Evolutionary conservation across 2,329 filamentous ascomycete species (phyloP), one percentile per base, ranked within the genome.

Genomic region (Diaporthe sp.): DNA sequence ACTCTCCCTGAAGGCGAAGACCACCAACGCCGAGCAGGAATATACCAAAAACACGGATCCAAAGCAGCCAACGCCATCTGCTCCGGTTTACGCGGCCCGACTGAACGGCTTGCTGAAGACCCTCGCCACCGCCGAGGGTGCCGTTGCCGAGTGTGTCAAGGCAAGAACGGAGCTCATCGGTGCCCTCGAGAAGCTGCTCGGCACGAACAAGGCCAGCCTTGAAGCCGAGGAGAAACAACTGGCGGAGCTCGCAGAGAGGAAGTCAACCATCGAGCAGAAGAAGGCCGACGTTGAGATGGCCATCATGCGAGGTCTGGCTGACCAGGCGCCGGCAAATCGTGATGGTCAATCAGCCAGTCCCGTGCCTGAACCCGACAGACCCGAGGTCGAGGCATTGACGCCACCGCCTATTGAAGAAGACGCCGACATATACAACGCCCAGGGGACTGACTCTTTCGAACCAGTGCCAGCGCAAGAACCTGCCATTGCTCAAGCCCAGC

Each of bases 51-150:
- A 97, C 80, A 94, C 92, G 72, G 94, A 95, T 78, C 90, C 95
- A 0, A 87, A 88, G 38, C 89, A 89, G 0, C 87, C 90, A 1
- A 86, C 93, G 2, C 95, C 96, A 0, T 93, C 95, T 0, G 93
- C 96, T 0, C 96, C 97, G 1, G 96, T 99, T 28, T 95, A 97
- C 81, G 97, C 97, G 2, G 96, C 96, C 19, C 93, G 95, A 38
- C 90, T 99, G 12, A 96, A 94, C 77, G 94, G 95, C 3, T 88
- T 99, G n/a, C 89, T 98, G 71, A 98, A 97, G 86, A 94, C 92
- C 9, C 89, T 99, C 25, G 95, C 95, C 28, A 94, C 91, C 77
- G 97, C 97, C 4, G 96, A 99, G 83, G 94, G 92, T 72, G 95
- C 96, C 0, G 94, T 98, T 1, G 92, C 94, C 2, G 95, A 98